These are phyloP conservation scores for Penicillium longicatenatum DNA, from an alignment of 495 filamentous ascomycete genomes.

Conservation along the genomic window DNA sequence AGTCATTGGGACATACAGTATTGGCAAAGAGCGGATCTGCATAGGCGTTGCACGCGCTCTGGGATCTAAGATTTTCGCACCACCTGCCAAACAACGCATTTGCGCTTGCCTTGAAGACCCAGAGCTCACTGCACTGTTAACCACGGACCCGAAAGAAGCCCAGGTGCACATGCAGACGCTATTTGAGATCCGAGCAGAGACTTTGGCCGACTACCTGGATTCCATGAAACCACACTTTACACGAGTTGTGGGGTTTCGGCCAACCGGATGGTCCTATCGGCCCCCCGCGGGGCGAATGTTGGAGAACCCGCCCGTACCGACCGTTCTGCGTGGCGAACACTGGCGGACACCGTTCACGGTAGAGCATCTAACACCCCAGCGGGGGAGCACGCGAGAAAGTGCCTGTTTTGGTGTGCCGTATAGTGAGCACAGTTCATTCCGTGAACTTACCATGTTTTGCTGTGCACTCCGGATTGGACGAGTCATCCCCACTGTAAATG, in stretches of 20 bases:
- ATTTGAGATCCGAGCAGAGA: conserved; percentile 86
- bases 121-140: conserved; percentile 75
- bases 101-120: conserved; percentile 82
- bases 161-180: conserved; percentile 98
- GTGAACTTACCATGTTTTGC: conserved; percentile 91
- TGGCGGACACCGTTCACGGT: conserved; percentile 73
- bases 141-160: conserved; percentile 75
- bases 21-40: conserved; percentile 97
- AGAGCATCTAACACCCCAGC: conserved; percentile 69
- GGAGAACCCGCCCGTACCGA: conserved; percentile 63
- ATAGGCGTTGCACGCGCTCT: conserved; percentile 87
- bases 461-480: conserved; percentile 83
- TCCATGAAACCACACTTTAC: conserved; percentile 74
- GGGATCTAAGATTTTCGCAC: conserved; percentile 86
- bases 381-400: conserved; percentile 73
- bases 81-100: conserved; percentile 78
- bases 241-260: conserved; percentile 87
- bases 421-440: conserved; percentile 90
- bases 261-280: conserved; percentile 88
- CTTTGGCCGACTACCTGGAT: conserved; percentile 84
- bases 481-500: conserved; percentile 93
- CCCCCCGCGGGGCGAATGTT: conserved; percentile 64
- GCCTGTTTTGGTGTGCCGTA: conserved; percentile 92
- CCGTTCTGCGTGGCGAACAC: conserved; percentile 68
- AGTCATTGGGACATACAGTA: conserved; percentile 94